Evolutionary conservation across 257 asterid species (phyloP).

Genomic region (Eucommia ulmoides): DNA sequence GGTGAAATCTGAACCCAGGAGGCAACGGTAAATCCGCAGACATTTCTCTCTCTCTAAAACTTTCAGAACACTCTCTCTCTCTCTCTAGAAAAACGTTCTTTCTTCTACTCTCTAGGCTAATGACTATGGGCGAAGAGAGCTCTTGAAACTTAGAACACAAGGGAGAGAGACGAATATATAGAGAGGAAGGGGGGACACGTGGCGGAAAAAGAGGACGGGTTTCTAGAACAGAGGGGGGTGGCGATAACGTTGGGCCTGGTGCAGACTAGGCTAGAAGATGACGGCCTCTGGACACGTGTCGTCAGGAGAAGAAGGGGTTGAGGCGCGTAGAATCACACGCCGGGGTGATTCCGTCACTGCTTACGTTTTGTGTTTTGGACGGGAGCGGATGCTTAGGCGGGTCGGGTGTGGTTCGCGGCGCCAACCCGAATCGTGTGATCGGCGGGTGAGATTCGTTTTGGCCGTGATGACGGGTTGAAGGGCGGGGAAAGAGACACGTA

Average conservation of each 20-base stretch:
- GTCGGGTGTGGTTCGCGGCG: too few relatives aligned
- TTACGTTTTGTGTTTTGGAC: conserved; percentile 10
- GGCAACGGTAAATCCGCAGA: conserved; percentile 18
- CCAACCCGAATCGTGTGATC: too few relatives aligned
- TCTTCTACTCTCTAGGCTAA: too few relatives aligned
- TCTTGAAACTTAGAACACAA: background rate
- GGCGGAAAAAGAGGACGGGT: background rate
- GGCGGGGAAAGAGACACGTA: too few relatives aligned
- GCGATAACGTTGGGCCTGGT: background rate
- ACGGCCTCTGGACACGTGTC: conserved; percentile 12
- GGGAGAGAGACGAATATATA: background rate
- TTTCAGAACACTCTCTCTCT: background rate
- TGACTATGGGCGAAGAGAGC: background rate
- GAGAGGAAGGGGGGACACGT: background rate
- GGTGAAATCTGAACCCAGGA: conserved; percentile 32
- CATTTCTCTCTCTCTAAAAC: background rate
- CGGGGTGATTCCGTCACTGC: conserved; percentile 19
- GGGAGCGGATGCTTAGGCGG: too few relatives aligned
- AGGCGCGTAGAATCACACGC: background rate
- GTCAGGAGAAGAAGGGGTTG: background rate
- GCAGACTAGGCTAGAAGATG: background rate
- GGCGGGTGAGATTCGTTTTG: too few relatives aligned
- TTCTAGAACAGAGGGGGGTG: background rate
- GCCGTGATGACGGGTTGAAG: too few relatives aligned
- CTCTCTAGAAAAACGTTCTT: conserved; percentile 1